A percentile compares a stretch with the other conserved stretches of the same genome.
These are phyloP conservation scores for Melaleuca quinquenervia DNA, from an alignment of 345 rosid genomes.

Conservation along the genomic window DNA sequence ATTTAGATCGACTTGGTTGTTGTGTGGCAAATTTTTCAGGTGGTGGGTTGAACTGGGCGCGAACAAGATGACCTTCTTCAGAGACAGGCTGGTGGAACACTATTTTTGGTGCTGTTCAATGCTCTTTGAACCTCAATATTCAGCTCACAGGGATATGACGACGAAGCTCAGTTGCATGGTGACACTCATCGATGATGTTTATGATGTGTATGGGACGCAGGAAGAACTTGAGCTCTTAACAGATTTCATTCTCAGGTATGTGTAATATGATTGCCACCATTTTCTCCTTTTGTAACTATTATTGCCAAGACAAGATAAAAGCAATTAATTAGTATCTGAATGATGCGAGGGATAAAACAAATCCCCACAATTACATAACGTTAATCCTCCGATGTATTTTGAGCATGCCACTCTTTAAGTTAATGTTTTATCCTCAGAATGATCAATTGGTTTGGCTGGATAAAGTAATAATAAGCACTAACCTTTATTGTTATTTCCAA, in stretches of 20 bases:
- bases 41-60: constrained; percentile 6
- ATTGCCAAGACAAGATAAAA: too few relatives aligned
- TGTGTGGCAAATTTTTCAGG: background rate
- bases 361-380: background rate
- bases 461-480: background rate
- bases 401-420: background rate
- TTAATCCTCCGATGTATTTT: background rate
- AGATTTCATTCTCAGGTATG: constrained; percentile 4
- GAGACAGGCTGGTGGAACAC: constrained; percentile 9
- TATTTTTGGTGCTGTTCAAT: background rate
- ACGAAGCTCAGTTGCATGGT: background rate
- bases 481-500: background rate
- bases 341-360: background rate
- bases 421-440: background rate
- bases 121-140: constrained; percentile 6
- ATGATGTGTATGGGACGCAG: constrained; percentile 1
- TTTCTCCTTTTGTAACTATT: too few relatives aligned
- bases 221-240: constrained; percentile 10
- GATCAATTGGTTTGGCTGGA: background rate
- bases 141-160: background rate
- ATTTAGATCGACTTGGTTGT: background rate
- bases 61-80: background rate
- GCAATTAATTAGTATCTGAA: too few relatives aligned
- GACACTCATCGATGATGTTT: constrained; percentile 1
- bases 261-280: background rate